These are phyloP conservation scores for Limonium bicolor DNA, from an alignment of 148 eudicot species.

Conservation along the genomic window DNA sequence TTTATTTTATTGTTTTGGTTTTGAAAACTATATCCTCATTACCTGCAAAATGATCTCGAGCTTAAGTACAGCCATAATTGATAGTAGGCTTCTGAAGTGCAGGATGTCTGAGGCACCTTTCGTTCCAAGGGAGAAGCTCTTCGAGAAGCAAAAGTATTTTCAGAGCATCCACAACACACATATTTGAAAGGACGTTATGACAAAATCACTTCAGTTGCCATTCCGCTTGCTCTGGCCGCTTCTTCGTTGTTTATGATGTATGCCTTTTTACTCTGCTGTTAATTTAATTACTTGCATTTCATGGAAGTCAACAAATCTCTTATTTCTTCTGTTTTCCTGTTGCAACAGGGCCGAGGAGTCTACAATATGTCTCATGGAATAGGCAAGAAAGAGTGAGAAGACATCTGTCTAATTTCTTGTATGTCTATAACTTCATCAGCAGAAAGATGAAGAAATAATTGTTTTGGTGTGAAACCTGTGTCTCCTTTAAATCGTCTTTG, in stretches of 20 bases:
- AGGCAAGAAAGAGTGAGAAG: slow-evolving; percentile 51
- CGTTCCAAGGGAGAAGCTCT: slow-evolving; percentile 46
- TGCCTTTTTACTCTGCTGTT: not conserved
- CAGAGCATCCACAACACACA: slow-evolving; percentile 44
- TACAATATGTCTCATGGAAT: slow-evolving; percentile 63
- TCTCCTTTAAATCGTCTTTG: not conserved
- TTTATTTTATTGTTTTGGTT: no score
- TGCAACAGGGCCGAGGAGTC: slow-evolving; percentile 42
- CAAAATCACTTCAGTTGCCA: slow-evolving; percentile 61
- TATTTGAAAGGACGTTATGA: slow-evolving; percentile 51
- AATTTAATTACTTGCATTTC: not conserved
- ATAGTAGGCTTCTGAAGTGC: no score
- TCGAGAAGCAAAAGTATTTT: slow-evolving; percentile 43
- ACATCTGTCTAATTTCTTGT: not conserved
- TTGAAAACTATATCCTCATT: no score
- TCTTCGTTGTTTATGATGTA: slow-evolving; percentile 26
- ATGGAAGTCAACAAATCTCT: no score
- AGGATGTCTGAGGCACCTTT: slow-evolving; percentile 62
- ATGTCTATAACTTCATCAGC: not conserved
- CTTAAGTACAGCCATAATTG: no score
- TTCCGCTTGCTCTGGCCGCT: slow-evolving; percentile 50
- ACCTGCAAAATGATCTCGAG: no score
- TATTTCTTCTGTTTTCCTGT: not conserved
- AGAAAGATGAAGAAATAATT: slow-evolving; percentile 7
- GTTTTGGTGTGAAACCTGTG: not conserved